phyloP scores from a whole-genome alignment of 805 yeast species.

The Candida ipomoeae region DNA sequence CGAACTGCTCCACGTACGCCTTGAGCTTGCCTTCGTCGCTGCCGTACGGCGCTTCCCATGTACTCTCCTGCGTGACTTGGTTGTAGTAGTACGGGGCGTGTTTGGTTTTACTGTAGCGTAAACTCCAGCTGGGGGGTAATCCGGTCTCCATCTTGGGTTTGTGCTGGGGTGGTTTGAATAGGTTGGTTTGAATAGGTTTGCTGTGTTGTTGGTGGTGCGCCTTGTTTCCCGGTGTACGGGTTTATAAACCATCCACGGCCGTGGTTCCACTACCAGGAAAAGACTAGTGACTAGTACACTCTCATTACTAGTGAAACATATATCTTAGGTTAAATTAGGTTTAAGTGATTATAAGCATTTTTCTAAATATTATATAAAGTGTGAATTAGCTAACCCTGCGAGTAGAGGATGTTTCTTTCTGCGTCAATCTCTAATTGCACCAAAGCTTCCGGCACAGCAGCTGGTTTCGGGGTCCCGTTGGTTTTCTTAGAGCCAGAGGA shows the following conservation, averaged over 20 bases:
- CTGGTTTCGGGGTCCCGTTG: slow-evolving; percentile 6
- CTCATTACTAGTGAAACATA: no score
- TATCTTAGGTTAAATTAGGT: no score
- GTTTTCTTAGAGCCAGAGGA: slow-evolving; percentile 13
- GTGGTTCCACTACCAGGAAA: no score
- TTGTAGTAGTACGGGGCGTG: slow-evolving; percentile 81
- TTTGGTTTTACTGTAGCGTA: slow-evolving; percentile 72
- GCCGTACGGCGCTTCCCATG: slow-evolving; percentile 91
- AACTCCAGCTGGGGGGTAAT: slow-evolving; percentile 81
- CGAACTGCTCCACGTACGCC: slow-evolving; percentile 47
- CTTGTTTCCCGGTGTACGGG: not conserved
- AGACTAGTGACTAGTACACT: no score
- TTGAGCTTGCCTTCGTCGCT: slow-evolving; percentile 60
- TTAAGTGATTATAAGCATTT: no score
- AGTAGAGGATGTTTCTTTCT: slow-evolving; percentile 70
- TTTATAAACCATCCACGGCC: not conserved
- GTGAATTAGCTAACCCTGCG: no score
- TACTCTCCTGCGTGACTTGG: slow-evolving; percentile 62
- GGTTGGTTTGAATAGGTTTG: not conserved
- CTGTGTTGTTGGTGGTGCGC: not conserved
- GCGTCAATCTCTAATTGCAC: slow-evolving; percentile 68
- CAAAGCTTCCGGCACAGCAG: slow-evolving; percentile 50
- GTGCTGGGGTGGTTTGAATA: not conserved
- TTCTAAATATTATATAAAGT: no score
- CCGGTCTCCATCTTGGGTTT: slow-evolving; percentile 51